Percentiles rank a stretch among this genome's conserved stretches.
Evolutionary conservation across 2,329 filamentous ascomycete genomes (phyloP).

Genomic region (Colletotrichum aenigma): DNA sequence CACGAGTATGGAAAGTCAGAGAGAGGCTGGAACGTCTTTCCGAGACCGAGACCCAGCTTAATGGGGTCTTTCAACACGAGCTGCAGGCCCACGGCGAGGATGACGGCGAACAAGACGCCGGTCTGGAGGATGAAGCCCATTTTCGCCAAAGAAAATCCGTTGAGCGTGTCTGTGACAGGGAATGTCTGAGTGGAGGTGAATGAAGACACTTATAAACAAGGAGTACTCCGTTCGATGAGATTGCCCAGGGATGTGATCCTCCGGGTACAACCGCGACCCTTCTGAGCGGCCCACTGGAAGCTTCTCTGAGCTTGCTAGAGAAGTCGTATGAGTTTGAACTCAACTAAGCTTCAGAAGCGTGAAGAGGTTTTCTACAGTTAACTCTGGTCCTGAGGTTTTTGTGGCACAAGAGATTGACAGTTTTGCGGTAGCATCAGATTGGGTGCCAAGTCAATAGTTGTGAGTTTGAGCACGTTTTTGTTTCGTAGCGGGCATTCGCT

Average conservation of each 20-base stretch:
- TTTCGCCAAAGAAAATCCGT: not conserved
- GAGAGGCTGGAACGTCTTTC: conserved; percentile 27
- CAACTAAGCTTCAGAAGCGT: not conserved
- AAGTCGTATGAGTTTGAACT: not conserved
- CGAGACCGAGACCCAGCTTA: conserved; percentile 25
- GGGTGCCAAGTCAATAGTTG: not conserved
- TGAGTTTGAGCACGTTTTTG: not conserved
- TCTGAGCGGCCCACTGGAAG: not conserved
- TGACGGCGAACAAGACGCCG: conserved; percentile 11
- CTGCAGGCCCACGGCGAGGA: conserved; percentile 23
- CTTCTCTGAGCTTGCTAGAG: not conserved
- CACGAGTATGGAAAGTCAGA: conserved; percentile 32
- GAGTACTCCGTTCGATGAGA: not conserved
- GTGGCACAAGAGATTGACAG: not conserved
- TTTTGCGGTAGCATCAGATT: not conserved
- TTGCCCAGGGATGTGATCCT: not conserved
- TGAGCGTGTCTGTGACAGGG: not conserved
- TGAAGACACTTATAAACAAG: not conserved
- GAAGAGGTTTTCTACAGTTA: not conserved
- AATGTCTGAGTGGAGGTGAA: not conserved
- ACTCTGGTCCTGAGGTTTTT: not conserved
- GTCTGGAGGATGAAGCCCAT: conserved; percentile 7
- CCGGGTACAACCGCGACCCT: not conserved
- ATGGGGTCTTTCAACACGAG: conserved; percentile 23
- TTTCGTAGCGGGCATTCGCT: not conserved